These are phyloP conservation scores for Detonula confervacea DNA, from an alignment of 352 stramenopile genomes.

Conservation along the genomic window DNA sequence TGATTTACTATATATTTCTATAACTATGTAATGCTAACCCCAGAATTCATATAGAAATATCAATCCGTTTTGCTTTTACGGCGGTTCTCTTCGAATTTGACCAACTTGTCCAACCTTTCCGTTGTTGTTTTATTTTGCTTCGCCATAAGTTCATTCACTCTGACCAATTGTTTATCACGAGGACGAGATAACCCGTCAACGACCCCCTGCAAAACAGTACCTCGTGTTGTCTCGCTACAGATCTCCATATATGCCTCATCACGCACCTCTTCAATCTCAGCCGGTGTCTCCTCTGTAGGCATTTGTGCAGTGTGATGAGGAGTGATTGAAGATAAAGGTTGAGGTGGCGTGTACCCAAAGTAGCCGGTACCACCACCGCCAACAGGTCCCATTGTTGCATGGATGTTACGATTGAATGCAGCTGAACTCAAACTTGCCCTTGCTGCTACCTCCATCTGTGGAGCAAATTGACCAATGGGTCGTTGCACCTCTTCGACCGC, in stretches of 20 bases:
- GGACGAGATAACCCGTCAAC: background rate
- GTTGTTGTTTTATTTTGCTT: background rate
- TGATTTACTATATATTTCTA: no score
- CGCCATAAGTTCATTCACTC: background rate
- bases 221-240: background rate
- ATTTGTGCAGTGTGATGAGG: no score
- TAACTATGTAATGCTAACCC: no score
- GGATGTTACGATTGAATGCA: background rate
- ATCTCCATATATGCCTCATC: background rate
- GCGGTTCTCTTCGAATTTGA: background rate
- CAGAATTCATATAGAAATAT: background rate
- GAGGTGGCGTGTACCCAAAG: background rate
- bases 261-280: background rate
- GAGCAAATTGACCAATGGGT: background rate
- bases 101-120: background rate
- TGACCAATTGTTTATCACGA: background rate
- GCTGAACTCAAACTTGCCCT: background rate
- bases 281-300: background rate
- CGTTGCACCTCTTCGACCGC: background rate
- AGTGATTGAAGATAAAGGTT: background rate
- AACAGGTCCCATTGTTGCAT: no score
- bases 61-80: background rate
- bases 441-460: background rate
- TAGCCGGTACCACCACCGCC: no score
- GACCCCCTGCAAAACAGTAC: background rate